Conservation (phyloP, 2,329 filamentous ascomycete species). For the Thielaviopsis punctulata region DNA sequence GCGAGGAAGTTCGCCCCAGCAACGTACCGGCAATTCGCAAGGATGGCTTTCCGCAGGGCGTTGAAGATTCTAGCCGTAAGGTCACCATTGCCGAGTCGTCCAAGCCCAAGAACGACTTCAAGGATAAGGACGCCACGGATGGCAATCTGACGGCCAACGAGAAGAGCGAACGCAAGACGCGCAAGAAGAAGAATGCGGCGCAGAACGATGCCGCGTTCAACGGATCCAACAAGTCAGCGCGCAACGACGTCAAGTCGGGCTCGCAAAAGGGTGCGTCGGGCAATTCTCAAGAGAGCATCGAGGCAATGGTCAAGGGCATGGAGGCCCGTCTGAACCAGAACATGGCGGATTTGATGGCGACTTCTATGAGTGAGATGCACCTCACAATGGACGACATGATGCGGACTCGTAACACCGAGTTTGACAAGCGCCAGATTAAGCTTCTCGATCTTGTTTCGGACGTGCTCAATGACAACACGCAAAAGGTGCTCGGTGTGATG, state of each 20-base stretch:
- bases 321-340: slow-evolving; percentile 33
- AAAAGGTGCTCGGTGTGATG: slow-evolving; percentile 59
- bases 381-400: slow-evolving; percentile 49
- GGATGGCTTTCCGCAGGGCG: slow-evolving; percentile 19
- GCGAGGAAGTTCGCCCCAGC: slow-evolving; percentile 24
- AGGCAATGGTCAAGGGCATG: slow-evolving; percentile 35
- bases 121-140: slow-evolving; percentile 8
- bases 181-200: slow-evolving; percentile 47
- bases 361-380: slow-evolving; percentile 43
- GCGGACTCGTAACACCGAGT: slow-evolving; percentile 31
- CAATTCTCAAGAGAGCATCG: slow-evolving; percentile 30
- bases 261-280: slow-evolving; percentile 13
- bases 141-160: slow-evolving; percentile 23
- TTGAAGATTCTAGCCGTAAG: slow-evolving; percentile 1
- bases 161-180: slow-evolving; percentile 42
- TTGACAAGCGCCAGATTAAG: slow-evolving; percentile 34
- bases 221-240: slow-evolving; percentile 19
- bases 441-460: slow-evolving; percentile 41
- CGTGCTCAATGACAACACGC: slow-evolving; percentile 44
- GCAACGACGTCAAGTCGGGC: slow-evolving; percentile 7
- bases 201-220: slow-evolving; percentile 30
- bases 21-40: slow-evolving; percentile 21
- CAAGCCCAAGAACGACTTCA: slow-evolving; percentile 24
- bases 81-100: slow-evolving; percentile 15
- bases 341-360: slow-evolving; percentile 33